Conservation (phyloP, 2,329 filamentous ascomycete species). For the Microascus cirrosus region DNA sequence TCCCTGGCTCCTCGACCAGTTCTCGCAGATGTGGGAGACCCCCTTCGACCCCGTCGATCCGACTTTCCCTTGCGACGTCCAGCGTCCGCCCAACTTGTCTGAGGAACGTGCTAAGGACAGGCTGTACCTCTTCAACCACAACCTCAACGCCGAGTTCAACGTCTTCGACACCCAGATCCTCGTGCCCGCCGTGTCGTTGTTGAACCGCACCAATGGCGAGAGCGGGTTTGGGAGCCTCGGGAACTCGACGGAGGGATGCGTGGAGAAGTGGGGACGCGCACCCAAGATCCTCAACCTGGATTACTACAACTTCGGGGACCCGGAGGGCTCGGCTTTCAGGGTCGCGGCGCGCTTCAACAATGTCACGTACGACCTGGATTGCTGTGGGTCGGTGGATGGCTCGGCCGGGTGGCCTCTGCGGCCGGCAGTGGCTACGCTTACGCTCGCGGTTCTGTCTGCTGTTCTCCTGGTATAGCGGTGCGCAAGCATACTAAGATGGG, state of each 20-base stretch:
- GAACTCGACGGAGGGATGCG: conserved; percentile 50
- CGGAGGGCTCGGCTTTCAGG: conserved; percentile 60
- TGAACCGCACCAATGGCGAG: conserved; percentile 63
- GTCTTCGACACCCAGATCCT: conserved; percentile 53
- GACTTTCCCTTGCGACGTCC: conserved; percentile 64
- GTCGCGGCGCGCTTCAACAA: conserved; percentile 60
- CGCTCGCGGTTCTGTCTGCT: conserved; percentile 5
- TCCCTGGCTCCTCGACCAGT: conserved; percentile 81
- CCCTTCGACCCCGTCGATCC: conserved; percentile 61
- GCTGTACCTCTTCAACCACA: conserved; percentile 83
- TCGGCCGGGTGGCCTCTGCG: conserved; percentile 2
- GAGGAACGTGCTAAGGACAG: conserved; percentile 44
- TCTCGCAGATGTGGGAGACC: conserved; percentile 83
- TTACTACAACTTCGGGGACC: conserved; percentile 63
- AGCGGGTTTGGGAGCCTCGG: conserved; percentile 58
- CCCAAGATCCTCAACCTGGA: conserved; percentile 77
- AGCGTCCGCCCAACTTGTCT: conserved; percentile 61
- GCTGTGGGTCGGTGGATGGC: conserved; percentile 36
- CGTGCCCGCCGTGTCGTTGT: conserved; percentile 58
- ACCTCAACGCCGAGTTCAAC: conserved; percentile 69
- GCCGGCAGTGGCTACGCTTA: conserved; percentile 4
- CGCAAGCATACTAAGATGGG: background rate
- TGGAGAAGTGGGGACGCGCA: conserved; percentile 48
- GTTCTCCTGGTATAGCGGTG: background rate
- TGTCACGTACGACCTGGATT: conserved; percentile 53